A percentile compares a stretch with the other conserved stretches of the same genome.
Evolutionary conservation across 2,329 filamentous ascomycete species (phyloP).

Genomic region (Incumbomyces lentus): DNA sequence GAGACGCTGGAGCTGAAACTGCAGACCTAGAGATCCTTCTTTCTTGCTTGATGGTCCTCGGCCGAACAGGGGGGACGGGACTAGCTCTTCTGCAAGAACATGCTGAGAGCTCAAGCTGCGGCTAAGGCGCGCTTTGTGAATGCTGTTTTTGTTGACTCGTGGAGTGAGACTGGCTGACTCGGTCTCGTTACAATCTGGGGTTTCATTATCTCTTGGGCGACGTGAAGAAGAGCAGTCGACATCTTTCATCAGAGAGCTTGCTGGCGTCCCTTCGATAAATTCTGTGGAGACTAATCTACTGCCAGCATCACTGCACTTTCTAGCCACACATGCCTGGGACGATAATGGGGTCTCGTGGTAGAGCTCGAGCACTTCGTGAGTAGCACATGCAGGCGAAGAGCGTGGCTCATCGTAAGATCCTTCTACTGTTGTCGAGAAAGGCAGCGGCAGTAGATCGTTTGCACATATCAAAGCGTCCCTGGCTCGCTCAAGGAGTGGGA

Average conservation of each 20-base stretch:
- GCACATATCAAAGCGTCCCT: conserved; percentile 15
- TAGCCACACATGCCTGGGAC: too few species aligned
- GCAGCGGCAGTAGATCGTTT: conserved; percentile 12
- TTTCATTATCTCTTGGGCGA: conserved; percentile 4
- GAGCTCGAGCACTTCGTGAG: neutral
- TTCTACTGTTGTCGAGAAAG: conserved; percentile 6
- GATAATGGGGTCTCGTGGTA: neutral
- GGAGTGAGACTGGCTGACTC: neutral
- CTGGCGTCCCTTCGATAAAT: neutral
- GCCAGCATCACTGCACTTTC: neutral
- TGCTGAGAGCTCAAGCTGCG: conserved; percentile 14
- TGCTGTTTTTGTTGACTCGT: neutral
- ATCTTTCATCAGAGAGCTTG: neutral
- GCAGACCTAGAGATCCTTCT: neutral
- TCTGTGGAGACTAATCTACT: neutral
- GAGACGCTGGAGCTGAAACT: neutral
- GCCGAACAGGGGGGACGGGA: conserved; percentile 20
- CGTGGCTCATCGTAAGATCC: conserved; percentile 8
- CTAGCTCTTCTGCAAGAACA: conserved; percentile 15
- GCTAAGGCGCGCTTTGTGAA: conserved; percentile 12
- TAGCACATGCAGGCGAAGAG: neutral
- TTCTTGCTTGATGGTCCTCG: conserved; percentile 9
- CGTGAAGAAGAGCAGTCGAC: conserved; percentile 1
- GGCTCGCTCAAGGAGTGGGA: conserved; percentile 14
- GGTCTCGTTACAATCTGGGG: neutral